A percentile compares a stretch with the other conserved stretches of the same genome.
These are phyloP conservation scores for Phytopythium helicoides DNA, from an alignment of 352 stramenopile species.

Conservation along the genomic window DNA sequence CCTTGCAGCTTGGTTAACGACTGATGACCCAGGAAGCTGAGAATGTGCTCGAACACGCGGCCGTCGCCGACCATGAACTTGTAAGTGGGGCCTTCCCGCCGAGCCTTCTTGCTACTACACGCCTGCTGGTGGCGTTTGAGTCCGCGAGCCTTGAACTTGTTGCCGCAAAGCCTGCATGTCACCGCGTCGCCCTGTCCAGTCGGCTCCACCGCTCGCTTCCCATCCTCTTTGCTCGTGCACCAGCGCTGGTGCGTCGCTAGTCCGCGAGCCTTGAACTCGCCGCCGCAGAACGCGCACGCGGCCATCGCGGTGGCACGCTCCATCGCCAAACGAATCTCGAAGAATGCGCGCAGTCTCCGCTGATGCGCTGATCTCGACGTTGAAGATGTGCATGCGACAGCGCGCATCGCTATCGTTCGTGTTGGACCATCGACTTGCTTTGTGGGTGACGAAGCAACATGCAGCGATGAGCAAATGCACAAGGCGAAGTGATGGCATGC, in stretches of 20 bases:
- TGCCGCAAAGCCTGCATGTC: constrained; percentile 16
- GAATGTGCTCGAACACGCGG: constrained; percentile 9
- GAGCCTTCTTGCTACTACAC: constrained; percentile 13
- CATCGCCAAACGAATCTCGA: no score
- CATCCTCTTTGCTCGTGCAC: neutral
- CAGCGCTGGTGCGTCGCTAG: constrained; percentile 6
- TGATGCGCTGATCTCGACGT: no score
- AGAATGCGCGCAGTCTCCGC: no score
- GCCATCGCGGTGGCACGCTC: constrained; percentile 1
- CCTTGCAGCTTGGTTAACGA: constrained; percentile 26
- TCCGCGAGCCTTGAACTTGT: constrained; percentile 12
- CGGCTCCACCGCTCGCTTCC: neutral
- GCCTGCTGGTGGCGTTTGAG: constrained; percentile 15
- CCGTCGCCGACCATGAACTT: constrained; percentile 18
- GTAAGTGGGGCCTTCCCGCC: constrained; percentile 1
- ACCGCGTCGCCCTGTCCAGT: no score
- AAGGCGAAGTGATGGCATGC: no score
- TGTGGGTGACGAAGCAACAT: no score
- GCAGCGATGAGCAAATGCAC: no score
- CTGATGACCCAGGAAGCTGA: constrained; percentile 25
- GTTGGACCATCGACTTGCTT: no score
- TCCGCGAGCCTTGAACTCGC: constrained; percentile 3
- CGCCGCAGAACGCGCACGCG: constrained; percentile 6
- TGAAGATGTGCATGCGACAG: no score
- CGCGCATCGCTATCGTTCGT: no score